Conservation (phyloP, 2,329 filamentous ascomycete species). For the Exophiala calicioides region DNA sequence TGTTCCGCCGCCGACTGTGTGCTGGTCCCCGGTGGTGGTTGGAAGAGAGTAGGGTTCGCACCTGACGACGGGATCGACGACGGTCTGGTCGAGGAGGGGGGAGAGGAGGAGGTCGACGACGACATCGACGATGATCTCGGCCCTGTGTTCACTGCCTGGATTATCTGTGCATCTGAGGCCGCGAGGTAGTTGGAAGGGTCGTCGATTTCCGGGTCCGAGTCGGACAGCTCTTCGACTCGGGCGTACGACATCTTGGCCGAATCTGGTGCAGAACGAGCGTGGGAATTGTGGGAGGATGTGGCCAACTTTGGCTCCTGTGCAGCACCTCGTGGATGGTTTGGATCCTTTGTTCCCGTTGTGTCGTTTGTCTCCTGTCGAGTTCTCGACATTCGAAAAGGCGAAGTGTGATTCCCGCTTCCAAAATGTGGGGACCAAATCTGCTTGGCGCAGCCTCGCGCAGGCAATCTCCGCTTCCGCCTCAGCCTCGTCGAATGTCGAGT, state of each 20-base stretch:
- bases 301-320: background rate
- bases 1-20: conserved; percentile 39
- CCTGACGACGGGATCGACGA: too few relatives aligned
- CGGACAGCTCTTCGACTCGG: conserved; percentile 88
- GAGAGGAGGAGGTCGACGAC: conserved; percentile 33
- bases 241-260: conserved; percentile 69
- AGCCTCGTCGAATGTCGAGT: conserved; percentile 1
- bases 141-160: conserved; percentile 40
- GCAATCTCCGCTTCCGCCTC: background rate
- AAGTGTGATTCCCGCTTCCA: too few relatives aligned
- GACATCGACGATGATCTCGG: conserved; percentile 21
- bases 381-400: too few relatives aligned
- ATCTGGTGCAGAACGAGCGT: background rate
- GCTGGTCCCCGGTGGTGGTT: conserved; percentile 55
- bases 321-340: too few relatives aligned
- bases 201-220: conserved; percentile 87
- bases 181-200: conserved; percentile 68
- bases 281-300: too few relatives aligned
- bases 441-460: conserved; percentile 13
- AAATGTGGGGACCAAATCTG: background rate
- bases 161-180: conserved; percentile 40
- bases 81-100: conserved; percentile 24
- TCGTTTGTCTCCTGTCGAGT: too few relatives aligned
- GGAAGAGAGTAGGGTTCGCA: conserved; percentile 42
- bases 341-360: too few relatives aligned